Base-by-base conservation (phyloP, 208 protist genomes). In the Acanthamoeba sp. region DNA sequence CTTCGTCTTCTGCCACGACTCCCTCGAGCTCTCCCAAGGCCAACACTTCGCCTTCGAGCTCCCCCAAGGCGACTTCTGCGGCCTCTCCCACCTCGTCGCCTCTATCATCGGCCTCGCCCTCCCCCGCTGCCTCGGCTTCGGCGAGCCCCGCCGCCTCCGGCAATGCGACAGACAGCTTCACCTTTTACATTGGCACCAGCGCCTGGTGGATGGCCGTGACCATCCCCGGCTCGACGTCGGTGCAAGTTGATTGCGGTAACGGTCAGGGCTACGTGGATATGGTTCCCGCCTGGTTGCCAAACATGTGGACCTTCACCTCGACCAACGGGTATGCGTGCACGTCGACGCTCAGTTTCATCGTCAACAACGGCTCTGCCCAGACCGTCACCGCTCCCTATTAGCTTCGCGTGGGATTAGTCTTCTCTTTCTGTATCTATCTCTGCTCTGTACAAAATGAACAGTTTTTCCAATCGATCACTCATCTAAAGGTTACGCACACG, bases 221-320 rank as follows among this genome's bases (percentile, higher is more conserved):
- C 2, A 82, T 82, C n/a, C 73, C 73, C 22, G 73, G 73, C 73
- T 82, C 73, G 20, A 12, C 7, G 22, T 0, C 73, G 36, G 73
- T 82, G 24, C 32, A 29, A 12, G n/a, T 82, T 24, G 42, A 82
- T 6, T 82, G 73, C 34, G 42, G 42, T 10, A 82, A 82, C 42
- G 73, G 73, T 24, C 73, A 82, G 42, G 73, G 73, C 32, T 29
- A 16, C 7, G 73, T 82, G 42, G 36, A 24, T 10, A 82, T 82
- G 73, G 7, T 16, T 18, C 36, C 38, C 32, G 73, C 18, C 2
- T 82, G 73, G 73, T 3, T 10, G 42, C 7, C 73, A 7, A 14
- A 82, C 73, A 82, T 48, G 73, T 82, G 73, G 73, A 82, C 42
- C 42, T 82, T 82, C 73, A 82, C 73, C 42, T 42, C 73, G 24